These are phyloP conservation scores for Filobasidium floriforme DNA, from an alignment of 768 basidiomycete genomes.

Conservation along the genomic window DNA sequence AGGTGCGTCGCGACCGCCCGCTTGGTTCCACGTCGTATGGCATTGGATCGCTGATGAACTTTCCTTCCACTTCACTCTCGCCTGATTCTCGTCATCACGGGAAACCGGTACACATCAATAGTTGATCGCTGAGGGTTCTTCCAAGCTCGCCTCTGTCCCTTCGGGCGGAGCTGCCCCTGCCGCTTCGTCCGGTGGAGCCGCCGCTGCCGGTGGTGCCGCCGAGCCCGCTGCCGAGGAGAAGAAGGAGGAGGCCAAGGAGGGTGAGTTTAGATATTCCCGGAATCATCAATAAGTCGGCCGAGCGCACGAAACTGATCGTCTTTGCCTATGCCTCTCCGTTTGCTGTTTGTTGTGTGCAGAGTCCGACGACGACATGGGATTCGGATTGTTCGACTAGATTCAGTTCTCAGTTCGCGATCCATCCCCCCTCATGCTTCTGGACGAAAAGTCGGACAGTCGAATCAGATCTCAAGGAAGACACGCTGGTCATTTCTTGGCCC, in stretches of 20 bases:
- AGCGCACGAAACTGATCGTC: constrained; percentile 3
- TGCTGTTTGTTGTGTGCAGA: constrained; percentile 57
- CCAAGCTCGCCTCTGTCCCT: constrained; percentile 94
- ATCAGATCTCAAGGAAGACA: too few relatives aligned
- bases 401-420: too few relatives aligned
- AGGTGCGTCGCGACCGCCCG: constrained; percentile 50
- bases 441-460: too few relatives aligned
- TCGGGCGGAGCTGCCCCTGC: constrained; percentile 70
- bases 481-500: too few relatives aligned
- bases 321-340: neutral
- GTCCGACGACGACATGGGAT: constrained; percentile 96
- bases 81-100: neutral
- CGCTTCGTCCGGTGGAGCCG: constrained; percentile 54
- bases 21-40: neutral
- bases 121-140: constrained; percentile 85
- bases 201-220: constrained; percentile 55
- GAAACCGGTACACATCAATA: constrained; percentile 34
- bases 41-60: neutral
- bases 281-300: neutral
- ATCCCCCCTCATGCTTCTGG: too few relatives aligned
- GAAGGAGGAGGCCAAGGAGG: constrained; percentile 69
- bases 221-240: constrained; percentile 60
- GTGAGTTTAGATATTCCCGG: constrained; percentile 55
- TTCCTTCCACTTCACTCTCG: neutral
- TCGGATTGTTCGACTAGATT: constrained; percentile 88